These are phyloP conservation scores for Poa annua DNA, from an alignment of 176 grass and related monocot genomes.

Conservation along the genomic window DNA sequence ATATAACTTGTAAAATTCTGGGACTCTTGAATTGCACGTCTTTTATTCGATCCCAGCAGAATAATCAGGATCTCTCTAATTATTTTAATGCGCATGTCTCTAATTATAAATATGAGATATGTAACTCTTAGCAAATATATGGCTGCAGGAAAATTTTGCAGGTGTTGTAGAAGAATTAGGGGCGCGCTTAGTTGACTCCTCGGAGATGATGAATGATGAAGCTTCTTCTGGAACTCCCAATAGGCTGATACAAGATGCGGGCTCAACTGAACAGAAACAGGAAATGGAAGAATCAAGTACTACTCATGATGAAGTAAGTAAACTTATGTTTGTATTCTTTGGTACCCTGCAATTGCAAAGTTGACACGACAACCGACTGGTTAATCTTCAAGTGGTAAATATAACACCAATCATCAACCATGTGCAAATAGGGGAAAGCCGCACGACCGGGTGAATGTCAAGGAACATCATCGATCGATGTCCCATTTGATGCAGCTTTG, in stretches of 20 bases:
- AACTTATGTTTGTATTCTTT: background rate
- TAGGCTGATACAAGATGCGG: background rate
- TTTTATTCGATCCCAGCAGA: background rate
- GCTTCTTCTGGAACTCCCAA: background rate
- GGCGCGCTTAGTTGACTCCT: background rate
- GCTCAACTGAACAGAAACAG: background rate
- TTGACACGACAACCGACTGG: background rate
- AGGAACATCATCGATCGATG: slow-evolving; percentile 10
- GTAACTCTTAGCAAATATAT: background rate
- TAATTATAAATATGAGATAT: background rate
- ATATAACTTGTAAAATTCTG: too few relatives aligned
- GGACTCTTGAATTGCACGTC: too few relatives aligned
- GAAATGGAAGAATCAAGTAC: slow-evolving; percentile 15
- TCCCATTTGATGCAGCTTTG: background rate
- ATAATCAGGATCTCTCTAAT: background rate
- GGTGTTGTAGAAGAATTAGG: background rate
- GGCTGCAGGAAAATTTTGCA: background rate
- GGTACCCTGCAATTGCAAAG: background rate
- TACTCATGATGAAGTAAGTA: slow-evolving; percentile 37
- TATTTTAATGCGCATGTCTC: background rate
- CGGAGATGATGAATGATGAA: background rate
- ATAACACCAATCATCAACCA: background rate
- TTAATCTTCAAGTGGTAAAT: slow-evolving; percentile 16
- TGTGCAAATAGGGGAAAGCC: slow-evolving; percentile 25
- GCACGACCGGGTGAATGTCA: background rate